Conservation (phyloP, 345 rosid species). For the Bruguiera parviflora region DNA sequence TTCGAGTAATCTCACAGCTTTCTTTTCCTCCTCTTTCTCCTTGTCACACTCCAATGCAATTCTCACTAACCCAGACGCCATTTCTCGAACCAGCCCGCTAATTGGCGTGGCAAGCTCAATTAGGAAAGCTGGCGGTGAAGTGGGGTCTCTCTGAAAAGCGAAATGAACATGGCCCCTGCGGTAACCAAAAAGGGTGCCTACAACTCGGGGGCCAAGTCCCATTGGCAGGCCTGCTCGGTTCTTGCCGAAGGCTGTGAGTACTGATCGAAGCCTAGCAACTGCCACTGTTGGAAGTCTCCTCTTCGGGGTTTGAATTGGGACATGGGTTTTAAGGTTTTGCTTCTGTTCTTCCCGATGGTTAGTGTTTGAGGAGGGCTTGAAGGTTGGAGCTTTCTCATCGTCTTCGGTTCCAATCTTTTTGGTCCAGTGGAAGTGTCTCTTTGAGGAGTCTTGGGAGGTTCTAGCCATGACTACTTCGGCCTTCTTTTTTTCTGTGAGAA, state of each 20-base stretch:
- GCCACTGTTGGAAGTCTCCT: constrained; percentile 71
- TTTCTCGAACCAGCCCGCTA: constrained; percentile 76
- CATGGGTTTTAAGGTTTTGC: constrained; percentile 16
- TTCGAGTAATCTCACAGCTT: constrained; percentile 59
- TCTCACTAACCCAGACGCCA: constrained; percentile 95
- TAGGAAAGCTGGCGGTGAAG: constrained; percentile 70
- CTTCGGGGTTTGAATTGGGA: constrained; percentile 43
- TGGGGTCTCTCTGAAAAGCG: constrained; percentile 81
- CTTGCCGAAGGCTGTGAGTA: constrained; percentile 52
- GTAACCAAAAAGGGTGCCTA: constrained; percentile 87
- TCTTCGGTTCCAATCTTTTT: constrained; percentile 67
- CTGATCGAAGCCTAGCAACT: constrained; percentile 71
- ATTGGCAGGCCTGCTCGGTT: constrained; percentile 41
- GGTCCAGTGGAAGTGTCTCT: constrained; percentile 84
- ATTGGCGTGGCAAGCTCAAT: constrained; percentile 93
- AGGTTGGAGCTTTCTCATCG: constrained; percentile 35
- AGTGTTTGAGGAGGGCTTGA: constrained; percentile 26
- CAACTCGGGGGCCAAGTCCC: constrained; percentile 60
- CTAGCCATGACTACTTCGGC: constrained; percentile 11
- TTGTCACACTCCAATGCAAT: constrained; percentile 92
- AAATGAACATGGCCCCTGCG: constrained; percentile 93
- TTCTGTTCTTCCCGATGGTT: constrained; percentile 23
- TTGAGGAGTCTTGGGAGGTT: constrained; percentile 50
- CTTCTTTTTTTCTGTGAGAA: constrained; percentile 1
- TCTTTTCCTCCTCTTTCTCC: constrained; percentile 38